phyloP scores from a whole-genome alignment of 208 protist species.

The Angomonas deanei region DNA sequence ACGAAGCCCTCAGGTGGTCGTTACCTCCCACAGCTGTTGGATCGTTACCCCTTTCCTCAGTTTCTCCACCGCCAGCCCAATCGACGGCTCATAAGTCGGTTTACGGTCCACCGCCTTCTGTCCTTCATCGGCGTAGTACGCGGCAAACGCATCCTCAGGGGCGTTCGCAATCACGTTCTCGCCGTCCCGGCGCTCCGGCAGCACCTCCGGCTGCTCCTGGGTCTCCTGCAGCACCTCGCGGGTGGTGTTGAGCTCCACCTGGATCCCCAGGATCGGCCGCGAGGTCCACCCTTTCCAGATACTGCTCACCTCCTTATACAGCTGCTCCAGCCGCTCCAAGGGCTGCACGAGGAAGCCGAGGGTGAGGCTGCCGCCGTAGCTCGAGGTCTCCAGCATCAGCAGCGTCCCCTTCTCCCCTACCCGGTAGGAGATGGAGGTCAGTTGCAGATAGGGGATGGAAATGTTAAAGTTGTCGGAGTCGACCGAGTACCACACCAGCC shows the following conservation, averaged over 20 bases:
- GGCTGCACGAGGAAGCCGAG: conserved; percentile 90
- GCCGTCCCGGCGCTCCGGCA: conserved; percentile 29
- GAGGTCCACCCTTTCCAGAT: conserved; percentile 77
- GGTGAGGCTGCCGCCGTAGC: conserved; percentile 60
- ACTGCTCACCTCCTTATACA: conserved; percentile 78
- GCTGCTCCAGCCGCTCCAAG: conserved; percentile 38
- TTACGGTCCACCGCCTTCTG: conserved; percentile 69
- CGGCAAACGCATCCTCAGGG: conserved; percentile 79
- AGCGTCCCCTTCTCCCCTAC: conserved; percentile 79
- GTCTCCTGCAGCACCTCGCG: neutral
- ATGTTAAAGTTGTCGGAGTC: conserved; percentile 91
- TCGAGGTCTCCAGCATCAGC: conserved; percentile 77
- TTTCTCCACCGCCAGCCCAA: conserved; percentile 91
- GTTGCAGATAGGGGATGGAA: conserved; percentile 94
- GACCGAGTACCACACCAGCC: conserved; percentile 93
- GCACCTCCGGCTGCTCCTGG: neutral
- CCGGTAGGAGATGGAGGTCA: conserved; percentile 64
- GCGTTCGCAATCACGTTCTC: conserved; percentile 77
- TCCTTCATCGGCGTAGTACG: conserved; percentile 90
- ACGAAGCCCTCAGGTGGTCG: conserved; percentile 9
- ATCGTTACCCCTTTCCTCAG: conserved; percentile 70
- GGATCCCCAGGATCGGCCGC: conserved; percentile 83
- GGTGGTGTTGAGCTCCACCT: conserved; percentile 20
- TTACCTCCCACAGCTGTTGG: conserved; percentile 76
- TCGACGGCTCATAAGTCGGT: conserved; percentile 67